A percentile compares a stretch with the other conserved stretches of the same genome.
These are phyloP conservation scores for Didymella arachidicola DNA, from an alignment of 2,329 filamentous ascomycete genomes.

Conservation along the genomic window DNA sequence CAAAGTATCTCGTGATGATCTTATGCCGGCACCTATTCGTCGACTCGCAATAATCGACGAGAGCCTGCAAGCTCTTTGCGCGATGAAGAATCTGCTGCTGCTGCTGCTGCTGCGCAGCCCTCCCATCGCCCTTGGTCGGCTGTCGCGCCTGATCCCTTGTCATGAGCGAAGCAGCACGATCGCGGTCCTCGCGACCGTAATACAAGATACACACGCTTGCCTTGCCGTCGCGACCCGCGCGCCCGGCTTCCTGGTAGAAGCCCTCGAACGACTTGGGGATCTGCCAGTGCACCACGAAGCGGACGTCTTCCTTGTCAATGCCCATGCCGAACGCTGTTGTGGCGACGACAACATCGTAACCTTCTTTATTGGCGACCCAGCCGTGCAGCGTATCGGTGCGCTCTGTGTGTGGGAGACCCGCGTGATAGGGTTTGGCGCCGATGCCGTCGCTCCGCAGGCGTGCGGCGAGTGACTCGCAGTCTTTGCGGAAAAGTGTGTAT, in stretches of 20 bases:
- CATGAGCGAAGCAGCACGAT: constrained; percentile 70
- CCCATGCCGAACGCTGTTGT: constrained; percentile 98
- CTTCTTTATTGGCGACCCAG: constrained; percentile 76
- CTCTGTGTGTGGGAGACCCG: constrained; percentile 68
- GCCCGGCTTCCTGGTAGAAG: constrained; percentile 94
- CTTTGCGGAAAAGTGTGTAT: constrained; percentile 77
- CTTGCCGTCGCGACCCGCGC: constrained; percentile 88
- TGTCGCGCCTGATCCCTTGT: constrained; percentile 58
- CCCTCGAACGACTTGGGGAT: constrained; percentile 94
- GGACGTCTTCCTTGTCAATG: constrained; percentile 93
- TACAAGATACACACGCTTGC: constrained; percentile 88
- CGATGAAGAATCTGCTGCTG: constrained; percentile 51
- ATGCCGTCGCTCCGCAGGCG: constrained; percentile 73
- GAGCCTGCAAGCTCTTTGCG: constrained; percentile 57
- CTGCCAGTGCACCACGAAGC: constrained; percentile 95
- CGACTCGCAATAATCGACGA: constrained; percentile 84
- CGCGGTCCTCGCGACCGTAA: constrained; percentile 86
- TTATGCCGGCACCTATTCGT: constrained; percentile 75
- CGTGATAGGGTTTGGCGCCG: constrained; percentile 76
- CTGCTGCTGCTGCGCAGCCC: constrained; percentile 45
- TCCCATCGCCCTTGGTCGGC: constrained; percentile 52
- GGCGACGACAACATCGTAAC: constrained; percentile 91
- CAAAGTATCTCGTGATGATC: constrained; percentile 50
- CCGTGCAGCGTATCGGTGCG: constrained; percentile 75
- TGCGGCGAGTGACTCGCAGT: constrained; percentile 75